Evolutionary conservation across 2,329 filamentous ascomycete species (phyloP).

Genomic region (Aspergillus fijiensis): DNA sequence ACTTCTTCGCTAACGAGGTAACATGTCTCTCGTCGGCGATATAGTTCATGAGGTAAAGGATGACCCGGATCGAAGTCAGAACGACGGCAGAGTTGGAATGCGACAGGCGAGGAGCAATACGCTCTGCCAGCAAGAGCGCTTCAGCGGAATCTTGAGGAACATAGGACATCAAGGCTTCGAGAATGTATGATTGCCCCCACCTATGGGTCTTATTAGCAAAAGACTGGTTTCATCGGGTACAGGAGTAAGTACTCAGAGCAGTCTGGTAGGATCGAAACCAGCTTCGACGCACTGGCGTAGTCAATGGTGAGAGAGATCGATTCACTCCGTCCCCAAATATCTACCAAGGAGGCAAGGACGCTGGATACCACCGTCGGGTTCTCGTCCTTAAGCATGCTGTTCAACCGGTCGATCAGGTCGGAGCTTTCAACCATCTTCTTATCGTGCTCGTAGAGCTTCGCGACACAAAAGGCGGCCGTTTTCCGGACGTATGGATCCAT

Average conservation of each 20-base stretch:
- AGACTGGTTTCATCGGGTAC: neutral
- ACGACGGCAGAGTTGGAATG: constrained; percentile 97
- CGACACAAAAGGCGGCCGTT: constrained; percentile 92
- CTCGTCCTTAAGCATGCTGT: constrained; percentile 86
- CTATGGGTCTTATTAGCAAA: constrained; percentile 46
- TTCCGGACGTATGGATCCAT: constrained; percentile 95
- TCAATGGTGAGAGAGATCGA: constrained; percentile 98
- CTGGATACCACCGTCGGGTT: constrained; percentile 97
- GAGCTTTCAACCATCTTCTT: constrained; percentile 83
- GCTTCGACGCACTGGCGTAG: constrained; percentile 95
- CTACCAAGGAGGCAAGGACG: constrained; percentile 84
- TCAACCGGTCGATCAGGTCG: constrained; percentile 87
- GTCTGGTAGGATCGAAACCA: constrained; percentile 92
- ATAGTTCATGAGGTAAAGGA: constrained; percentile 98
- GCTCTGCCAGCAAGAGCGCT: constrained; percentile 84
- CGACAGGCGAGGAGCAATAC: constrained; percentile 90
- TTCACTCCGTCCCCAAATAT: constrained; percentile 98
- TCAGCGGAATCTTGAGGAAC: constrained; percentile 89
- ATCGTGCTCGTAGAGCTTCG: constrained; percentile 97
- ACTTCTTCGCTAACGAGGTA: constrained; percentile 79
- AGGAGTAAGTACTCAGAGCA: constrained; percentile 78
- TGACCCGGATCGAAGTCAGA: constrained; percentile 91
- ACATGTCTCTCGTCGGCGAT: constrained; percentile 90
- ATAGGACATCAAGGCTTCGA: constrained; percentile 97
- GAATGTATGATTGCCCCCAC: constrained; percentile 98